These are phyloP conservation scores for Solanum phureja DNA, from an alignment of 257 asterid species.

Conservation along the genomic window DNA sequence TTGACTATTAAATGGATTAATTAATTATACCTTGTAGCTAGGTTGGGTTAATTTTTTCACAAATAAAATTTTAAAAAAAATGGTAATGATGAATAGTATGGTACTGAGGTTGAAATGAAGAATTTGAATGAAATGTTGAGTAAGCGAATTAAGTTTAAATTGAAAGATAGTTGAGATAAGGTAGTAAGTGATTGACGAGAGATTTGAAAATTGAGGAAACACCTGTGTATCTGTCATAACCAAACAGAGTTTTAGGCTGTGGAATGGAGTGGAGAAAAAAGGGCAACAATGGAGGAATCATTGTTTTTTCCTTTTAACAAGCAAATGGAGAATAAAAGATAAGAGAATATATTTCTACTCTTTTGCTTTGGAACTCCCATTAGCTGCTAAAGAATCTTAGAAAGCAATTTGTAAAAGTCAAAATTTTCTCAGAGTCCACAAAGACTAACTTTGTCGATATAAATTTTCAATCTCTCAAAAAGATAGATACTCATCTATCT, in stretches of 20 bases:
- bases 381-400: conserved; percentile 17
- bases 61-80: no score
- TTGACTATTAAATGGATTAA: no score
- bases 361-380: not conserved
- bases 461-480: not conserved
- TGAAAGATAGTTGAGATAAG: not conserved
- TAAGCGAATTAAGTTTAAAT: no score
- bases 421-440: conserved; percentile 1
- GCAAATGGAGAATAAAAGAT: not conserved
- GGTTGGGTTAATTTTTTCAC: no score
- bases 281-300: not conserved
- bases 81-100: not conserved
- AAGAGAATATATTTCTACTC: conserved; percentile 18
- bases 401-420: no score
- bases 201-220: not conserved
- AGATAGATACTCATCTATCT: not conserved
- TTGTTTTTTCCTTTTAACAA: not conserved
- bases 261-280: not conserved
- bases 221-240: not conserved
- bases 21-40: no score
- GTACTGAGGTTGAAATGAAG: not conserved
- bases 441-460: conserved; percentile 13
- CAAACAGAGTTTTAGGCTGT: not conserved
- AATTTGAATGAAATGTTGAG: not conserved
- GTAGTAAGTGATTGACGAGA: not conserved